Conservation (phyloP, 148 eudicot genomes). For the Fallopia convolvulus region DNA sequence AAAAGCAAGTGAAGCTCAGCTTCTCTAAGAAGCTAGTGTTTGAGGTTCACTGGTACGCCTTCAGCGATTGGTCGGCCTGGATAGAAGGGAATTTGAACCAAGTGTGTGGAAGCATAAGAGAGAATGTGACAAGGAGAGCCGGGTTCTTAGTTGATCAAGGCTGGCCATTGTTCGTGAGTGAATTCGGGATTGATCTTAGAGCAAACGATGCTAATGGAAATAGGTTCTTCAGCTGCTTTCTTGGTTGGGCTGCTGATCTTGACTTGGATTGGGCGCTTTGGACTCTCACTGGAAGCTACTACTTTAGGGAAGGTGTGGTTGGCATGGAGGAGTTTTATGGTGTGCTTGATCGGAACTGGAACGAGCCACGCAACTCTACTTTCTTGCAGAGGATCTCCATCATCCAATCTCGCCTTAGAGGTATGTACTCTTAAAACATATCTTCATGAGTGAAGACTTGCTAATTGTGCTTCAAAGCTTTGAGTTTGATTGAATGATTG, state of each 20-base stretch:
- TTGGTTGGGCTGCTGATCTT: constrained; percentile 61
- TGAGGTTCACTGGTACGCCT: constrained; percentile 80
- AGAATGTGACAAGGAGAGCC: constrained; percentile 28
- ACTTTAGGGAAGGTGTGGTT: constrained; percentile 54
- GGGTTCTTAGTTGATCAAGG: constrained; percentile 60
- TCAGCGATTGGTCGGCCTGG: constrained; percentile 42
- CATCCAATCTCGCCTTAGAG: constrained; percentile 63
- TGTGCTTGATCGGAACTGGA: constrained; percentile 49
- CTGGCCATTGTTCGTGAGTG: constrained; percentile 79
- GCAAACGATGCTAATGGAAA: constrained; percentile 62
- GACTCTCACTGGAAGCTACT: constrained; percentile 78
- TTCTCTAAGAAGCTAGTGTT: constrained; percentile 56
- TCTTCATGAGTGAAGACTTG: too few relatives aligned
- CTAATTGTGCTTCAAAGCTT: too few relatives aligned
- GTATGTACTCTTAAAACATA: constrained; percentile 18
- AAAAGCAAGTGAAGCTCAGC: constrained; percentile 28
- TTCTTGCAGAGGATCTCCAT: constrained; percentile 55
- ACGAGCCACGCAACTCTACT: constrained; percentile 15
- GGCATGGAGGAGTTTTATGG: constrained; percentile 69
- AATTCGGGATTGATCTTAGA: constrained; percentile 73
- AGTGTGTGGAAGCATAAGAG: constrained; percentile 43
- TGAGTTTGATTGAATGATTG: too few relatives aligned
- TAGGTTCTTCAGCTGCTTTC: constrained; percentile 67
- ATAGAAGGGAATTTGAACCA: constrained; percentile 53
- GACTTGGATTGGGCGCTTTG: constrained; percentile 89